These are phyloP conservation scores for Micromonas pusilla DNA, from an alignment of 139 green algal genomes.

Conservation along the genomic window DNA sequence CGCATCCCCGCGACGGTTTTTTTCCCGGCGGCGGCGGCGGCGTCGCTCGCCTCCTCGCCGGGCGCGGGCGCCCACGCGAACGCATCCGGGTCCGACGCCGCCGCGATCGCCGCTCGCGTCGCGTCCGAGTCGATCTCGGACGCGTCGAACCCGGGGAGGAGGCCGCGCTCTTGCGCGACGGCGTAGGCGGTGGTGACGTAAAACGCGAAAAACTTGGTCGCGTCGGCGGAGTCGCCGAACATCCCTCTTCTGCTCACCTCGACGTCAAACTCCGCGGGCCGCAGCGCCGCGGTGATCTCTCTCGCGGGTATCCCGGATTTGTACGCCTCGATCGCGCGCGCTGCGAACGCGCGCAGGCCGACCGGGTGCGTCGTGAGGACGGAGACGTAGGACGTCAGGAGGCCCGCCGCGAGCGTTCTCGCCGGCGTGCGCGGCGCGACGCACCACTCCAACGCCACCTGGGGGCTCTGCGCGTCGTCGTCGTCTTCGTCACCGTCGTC, in stretches of 20 bases:
- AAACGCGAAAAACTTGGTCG: conserved; percentile 9
- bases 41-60: neutral
- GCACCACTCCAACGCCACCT: conserved; percentile 12
- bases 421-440: neutral
- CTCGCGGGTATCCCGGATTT: neutral
- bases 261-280: neutral
- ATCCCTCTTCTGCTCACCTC: conserved; percentile 1
- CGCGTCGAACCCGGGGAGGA: neutral
- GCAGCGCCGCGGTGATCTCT: neutral
- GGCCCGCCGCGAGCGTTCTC: neutral
- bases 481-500: neutral
- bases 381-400: neutral
- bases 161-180: neutral
- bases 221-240: conserved; percentile 10
- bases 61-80: neutral
- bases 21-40: neutral
- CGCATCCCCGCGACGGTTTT: neutral
- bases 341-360: neutral
- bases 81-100: neutral
- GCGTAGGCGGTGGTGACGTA: conserved; percentile 16
- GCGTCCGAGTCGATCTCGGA: neutral
- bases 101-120: neutral
- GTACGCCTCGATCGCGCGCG: neutral
- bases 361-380: conserved; percentile 4
- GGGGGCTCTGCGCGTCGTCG: neutral